Percentiles rank a stretch among this genome's conserved stretches.
Conservation (phyloP, 345 rosid species). For the Moricandia arvensis region DNA sequence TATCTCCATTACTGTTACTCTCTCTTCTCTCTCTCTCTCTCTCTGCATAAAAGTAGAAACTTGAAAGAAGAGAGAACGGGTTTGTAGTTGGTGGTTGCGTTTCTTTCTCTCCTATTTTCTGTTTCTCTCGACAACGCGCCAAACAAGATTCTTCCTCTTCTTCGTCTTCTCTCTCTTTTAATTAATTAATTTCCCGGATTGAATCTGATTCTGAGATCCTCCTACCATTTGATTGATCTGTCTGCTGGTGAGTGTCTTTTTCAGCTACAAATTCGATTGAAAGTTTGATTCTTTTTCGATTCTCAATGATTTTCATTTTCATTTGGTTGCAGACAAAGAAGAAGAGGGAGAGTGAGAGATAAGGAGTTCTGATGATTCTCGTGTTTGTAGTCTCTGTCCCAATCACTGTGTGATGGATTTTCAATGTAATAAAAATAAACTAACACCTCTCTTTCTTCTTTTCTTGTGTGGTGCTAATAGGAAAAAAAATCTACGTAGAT, state of each 20-base stretch:
- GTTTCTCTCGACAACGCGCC: neutral
- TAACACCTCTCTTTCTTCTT: neutral
- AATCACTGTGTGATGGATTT: slow-evolving; percentile 29
- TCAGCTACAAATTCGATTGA: slow-evolving; percentile 18
- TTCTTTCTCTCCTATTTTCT: slow-evolving; percentile 28
- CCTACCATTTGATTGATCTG: slow-evolving; percentile 22
- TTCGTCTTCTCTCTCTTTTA: neutral
- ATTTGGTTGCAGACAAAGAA: slow-evolving; percentile 23
- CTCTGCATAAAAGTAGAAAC: slow-evolving; percentile 15
- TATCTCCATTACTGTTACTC: slow-evolving; percentile 25
- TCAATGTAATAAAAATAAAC: slow-evolving; percentile 12
- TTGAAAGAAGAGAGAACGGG: slow-evolving; percentile 42
- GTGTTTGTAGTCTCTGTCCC: slow-evolving; percentile 31
- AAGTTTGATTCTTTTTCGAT: slow-evolving; percentile 27
- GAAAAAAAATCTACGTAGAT: slow-evolving; percentile 33
- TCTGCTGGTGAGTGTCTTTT: slow-evolving; percentile 25
- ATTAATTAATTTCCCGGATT: neutral
- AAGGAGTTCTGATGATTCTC: slow-evolving; percentile 32
- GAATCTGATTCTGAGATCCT: slow-evolving; percentile 32
- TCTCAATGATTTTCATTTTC: neutral
- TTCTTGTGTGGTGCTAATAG: slow-evolving; percentile 8
- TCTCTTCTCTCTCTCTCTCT: neutral
- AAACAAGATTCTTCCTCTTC: slow-evolving; percentile 10
- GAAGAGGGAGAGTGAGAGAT: slow-evolving; percentile 4
- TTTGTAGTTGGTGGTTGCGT: slow-evolving; percentile 51